Percentiles rank a stretch among this genome's conserved stretches.
Conservation (phyloP, 192 early-diverging fungal genomes). For the Coemansia sp. region DNA sequence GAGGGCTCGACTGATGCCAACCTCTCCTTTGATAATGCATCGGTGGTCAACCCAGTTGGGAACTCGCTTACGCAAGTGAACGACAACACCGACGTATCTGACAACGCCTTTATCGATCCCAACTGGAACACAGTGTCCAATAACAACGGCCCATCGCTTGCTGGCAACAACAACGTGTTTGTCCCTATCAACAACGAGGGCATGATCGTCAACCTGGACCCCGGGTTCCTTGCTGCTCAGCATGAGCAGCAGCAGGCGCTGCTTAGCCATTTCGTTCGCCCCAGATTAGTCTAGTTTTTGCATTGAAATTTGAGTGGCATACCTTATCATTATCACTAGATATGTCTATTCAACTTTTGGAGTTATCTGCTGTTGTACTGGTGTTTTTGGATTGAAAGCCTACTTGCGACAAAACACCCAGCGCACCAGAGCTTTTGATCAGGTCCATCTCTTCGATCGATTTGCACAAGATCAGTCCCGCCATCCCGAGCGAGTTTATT, state of each 20-base stretch:
- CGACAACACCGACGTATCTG: slow-evolving; percentile 47
- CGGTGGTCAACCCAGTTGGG: slow-evolving; percentile 37
- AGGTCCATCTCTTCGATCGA: slow-evolving; percentile 46
- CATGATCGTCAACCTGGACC: slow-evolving; percentile 51
- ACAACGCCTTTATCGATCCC: slow-evolving; percentile 48
- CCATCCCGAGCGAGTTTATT: slow-evolving; percentile 67
- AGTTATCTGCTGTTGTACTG: background rate
- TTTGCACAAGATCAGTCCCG: slow-evolving; percentile 61
- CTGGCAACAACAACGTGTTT: slow-evolving; percentile 44
- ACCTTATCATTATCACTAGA: background rate
- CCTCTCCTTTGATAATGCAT: slow-evolving; percentile 36
- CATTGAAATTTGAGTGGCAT: background rate
- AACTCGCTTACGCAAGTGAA: slow-evolving; percentile 51
- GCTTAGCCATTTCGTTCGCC: slow-evolving; percentile 35
- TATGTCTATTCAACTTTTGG: background rate
- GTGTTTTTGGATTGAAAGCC: slow-evolving; percentile 17
- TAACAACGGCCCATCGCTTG: slow-evolving; percentile 46
- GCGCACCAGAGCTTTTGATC: slow-evolving; percentile 40
- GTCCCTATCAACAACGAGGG: slow-evolving; percentile 52
- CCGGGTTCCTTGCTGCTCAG: slow-evolving; percentile 25
- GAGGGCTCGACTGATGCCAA: slow-evolving; percentile 31
- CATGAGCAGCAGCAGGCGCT: slow-evolving; percentile 40
- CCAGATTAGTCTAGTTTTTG: slow-evolving; percentile 17
- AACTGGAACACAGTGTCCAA: slow-evolving; percentile 38
- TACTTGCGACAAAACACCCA: slow-evolving; percentile 44